These are phyloP conservation scores for Tillandsia leiboldiana DNA, from an alignment of 176 grass and related monocot species.

Conservation along the genomic window DNA sequence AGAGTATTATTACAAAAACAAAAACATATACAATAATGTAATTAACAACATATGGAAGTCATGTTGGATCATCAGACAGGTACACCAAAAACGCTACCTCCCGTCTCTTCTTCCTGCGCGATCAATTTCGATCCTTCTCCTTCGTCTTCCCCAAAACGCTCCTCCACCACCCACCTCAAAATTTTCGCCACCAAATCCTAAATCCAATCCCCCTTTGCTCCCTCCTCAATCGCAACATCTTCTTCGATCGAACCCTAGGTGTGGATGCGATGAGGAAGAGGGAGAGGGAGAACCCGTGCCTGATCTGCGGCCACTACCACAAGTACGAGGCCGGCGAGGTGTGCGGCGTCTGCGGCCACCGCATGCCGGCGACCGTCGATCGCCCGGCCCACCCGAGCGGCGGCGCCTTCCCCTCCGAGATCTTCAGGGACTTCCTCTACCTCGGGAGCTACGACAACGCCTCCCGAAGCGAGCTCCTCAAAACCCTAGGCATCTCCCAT, in stretches of 20 bases:
- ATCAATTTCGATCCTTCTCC: not conserved
- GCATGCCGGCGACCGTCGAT: constrained; percentile 15
- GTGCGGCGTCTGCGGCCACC: constrained; percentile 84
- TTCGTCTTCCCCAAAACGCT: not conserved
- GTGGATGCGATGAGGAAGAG: constrained; percentile 63
- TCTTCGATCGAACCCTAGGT: not conserved
- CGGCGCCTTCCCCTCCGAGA: constrained; percentile 2
- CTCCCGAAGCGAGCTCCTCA: constrained; percentile 59
- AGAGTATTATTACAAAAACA: too few relatives aligned
- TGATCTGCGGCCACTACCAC: constrained; percentile 93
- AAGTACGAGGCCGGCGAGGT: constrained; percentile 87
- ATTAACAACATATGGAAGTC: too few relatives aligned
- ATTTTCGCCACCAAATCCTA: not conserved
- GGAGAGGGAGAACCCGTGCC: constrained; percentile 89
- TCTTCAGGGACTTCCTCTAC: constrained; percentile 60
- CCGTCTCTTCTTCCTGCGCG: not conserved
- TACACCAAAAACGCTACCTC: not conserved
- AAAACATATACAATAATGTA: too few relatives aligned
- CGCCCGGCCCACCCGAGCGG: not conserved
- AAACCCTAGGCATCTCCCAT: constrained; percentile 45
- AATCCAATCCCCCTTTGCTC: not conserved
- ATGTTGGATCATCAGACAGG: too few relatives aligned
- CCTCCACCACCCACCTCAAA: not conserved
- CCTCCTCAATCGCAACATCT: not conserved
- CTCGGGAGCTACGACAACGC: constrained; percentile 92